phyloP scores from a whole-genome alignment of 2,329 filamentous ascomycete species.

The Hymenoscyphus repandus region DNA sequence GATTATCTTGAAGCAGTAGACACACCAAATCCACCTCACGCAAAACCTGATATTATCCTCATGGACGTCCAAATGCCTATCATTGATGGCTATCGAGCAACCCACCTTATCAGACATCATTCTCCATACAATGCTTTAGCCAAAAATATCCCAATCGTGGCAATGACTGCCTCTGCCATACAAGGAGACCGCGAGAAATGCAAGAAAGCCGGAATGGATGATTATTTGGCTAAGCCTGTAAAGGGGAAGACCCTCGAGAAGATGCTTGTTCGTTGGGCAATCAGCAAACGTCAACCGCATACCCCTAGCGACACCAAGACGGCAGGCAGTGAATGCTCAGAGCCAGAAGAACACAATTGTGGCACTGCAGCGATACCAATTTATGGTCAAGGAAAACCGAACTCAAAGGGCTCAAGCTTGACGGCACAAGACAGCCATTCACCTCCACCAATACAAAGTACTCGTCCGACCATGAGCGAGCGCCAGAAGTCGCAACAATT shows the following conservation, averaged over 20 bases:
- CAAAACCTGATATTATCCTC: constrained; percentile 64
- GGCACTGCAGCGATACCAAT: constrained; percentile 16
- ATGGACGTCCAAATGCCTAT: constrained; percentile 77
- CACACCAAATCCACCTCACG: constrained; percentile 18
- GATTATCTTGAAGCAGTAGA: constrained; percentile 61
- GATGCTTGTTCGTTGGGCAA: constrained; percentile 67
- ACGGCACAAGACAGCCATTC: constrained; percentile 9
- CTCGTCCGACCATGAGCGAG: constrained; percentile 18
- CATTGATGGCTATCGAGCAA: constrained; percentile 73
- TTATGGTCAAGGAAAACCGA: constrained; percentile 14
- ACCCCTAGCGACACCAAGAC: constrained; percentile 8
- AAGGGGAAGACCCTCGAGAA: constrained; percentile 61
- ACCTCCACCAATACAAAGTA: not conserved
- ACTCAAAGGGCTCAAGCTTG: constrained; percentile 4
- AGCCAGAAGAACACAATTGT: constrained; percentile 22
- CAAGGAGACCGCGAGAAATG: constrained; percentile 74
- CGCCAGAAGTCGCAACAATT: constrained; percentile 21
- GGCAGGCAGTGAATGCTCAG: constrained; percentile 23
- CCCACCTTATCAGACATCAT: constrained; percentile 66
- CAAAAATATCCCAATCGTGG: constrained; percentile 65
- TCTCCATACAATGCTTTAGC: constrained; percentile 56
- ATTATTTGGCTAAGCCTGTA: constrained; percentile 70
- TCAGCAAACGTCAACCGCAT: constrained; percentile 34
- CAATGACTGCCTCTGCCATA: constrained; percentile 77
- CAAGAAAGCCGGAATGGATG: constrained; percentile 69